These are phyloP conservation scores for Hymenoscyphus fructigenus DNA, from an alignment of 2,329 filamentous ascomycete species.

Conservation along the genomic window DNA sequence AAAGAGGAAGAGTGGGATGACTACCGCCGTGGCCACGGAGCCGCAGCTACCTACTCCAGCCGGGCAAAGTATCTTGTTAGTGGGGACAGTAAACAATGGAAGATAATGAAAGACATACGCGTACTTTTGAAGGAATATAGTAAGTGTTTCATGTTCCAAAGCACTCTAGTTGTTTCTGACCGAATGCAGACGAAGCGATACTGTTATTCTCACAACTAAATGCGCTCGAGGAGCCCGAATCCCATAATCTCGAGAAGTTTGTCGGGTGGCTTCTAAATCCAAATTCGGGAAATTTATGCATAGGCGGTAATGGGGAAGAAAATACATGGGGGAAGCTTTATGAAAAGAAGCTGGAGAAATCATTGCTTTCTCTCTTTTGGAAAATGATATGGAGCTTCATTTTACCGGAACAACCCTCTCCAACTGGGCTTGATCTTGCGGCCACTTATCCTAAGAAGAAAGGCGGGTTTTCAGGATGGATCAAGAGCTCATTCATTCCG, in stretches of 20 bases:
- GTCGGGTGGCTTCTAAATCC: constrained; percentile 8
- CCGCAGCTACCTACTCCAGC: not conserved
- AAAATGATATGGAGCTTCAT: constrained; percentile 10
- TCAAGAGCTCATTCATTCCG: constrained; percentile 4
- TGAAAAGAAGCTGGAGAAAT: not conserved
- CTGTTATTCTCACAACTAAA: constrained; percentile 14
- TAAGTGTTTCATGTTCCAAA: not conserved
- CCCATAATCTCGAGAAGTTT: constrained; percentile 9
- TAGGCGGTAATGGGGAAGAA: constrained; percentile 7
- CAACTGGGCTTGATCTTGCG: constrained; percentile 8
- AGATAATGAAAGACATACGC: not conserved
- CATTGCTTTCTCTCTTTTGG: not conserved
- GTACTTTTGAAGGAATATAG: constrained; percentile 13
- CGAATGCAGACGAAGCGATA: constrained; percentile 9
- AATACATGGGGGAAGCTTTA: constrained; percentile 14
- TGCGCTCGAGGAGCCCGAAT: constrained; percentile 10
- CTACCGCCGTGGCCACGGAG: not conserved
- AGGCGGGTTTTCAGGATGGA: constrained; percentile 9
- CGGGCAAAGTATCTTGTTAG: constrained; percentile 7
- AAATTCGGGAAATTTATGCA: constrained; percentile 3
- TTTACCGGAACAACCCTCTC: not conserved
- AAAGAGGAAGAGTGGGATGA: constrained; percentile 9
- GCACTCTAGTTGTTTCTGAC: not conserved
- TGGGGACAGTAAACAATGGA: not conserved
- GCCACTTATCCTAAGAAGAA: not conserved